A percentile compares a stretch with the other conserved stretches of the same genome.
Evolutionary conservation across 1,139 yeast genomes (phyloP).

Genomic region (Yarrowia galli): DNA sequence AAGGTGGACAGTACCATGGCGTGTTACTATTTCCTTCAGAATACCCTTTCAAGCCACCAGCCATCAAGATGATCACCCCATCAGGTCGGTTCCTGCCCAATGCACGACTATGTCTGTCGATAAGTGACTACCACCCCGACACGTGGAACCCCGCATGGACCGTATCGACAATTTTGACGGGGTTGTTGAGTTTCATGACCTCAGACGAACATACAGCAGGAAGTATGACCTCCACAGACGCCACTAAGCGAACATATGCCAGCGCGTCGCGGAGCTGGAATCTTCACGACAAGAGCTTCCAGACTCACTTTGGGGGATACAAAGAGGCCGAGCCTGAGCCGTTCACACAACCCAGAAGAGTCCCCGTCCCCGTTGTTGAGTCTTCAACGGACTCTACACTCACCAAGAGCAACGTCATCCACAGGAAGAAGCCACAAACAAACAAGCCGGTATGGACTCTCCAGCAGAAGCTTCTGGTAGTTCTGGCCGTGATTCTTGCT

Average conservation of each 20-base stretch:
- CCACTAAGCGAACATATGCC: slow-evolving; percentile 35
- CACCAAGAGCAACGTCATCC: not conserved
- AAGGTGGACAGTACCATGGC: slow-evolving; percentile 89
- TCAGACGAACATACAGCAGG: slow-evolving; percentile 42
- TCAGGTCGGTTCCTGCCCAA: slow-evolving; percentile 80
- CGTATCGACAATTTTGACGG: slow-evolving; percentile 83
- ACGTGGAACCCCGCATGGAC: slow-evolving; percentile 97
- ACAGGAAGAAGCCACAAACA: slow-evolving; percentile 17
- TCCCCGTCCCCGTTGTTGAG: slow-evolving; percentile 14
- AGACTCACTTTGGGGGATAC: slow-evolving; percentile 28
- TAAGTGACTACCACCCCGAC: slow-evolving; percentile 94
- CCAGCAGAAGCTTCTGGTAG: slow-evolving; percentile 25
- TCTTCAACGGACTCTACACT: not conserved
- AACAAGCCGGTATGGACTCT: slow-evolving; percentile 20
- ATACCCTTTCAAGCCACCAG: slow-evolving; percentile 92
- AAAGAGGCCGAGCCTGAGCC: slow-evolving; percentile 22
- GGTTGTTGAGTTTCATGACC: slow-evolving; percentile 81
- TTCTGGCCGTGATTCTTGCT: slow-evolving; percentile 25
- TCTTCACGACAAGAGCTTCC: slow-evolving; percentile 19
- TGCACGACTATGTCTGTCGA: slow-evolving; percentile 80
- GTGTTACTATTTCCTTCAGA: slow-evolving; percentile 82
- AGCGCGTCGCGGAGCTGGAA: slow-evolving; percentile 27
- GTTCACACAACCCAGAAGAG: not conserved
- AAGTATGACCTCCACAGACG: slow-evolving; percentile 32
- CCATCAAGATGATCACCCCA: slow-evolving; percentile 89